Evolutionary conservation across 257 asterid genomes (phyloP).

Genomic region (Solanum bulbocastanum): DNA sequence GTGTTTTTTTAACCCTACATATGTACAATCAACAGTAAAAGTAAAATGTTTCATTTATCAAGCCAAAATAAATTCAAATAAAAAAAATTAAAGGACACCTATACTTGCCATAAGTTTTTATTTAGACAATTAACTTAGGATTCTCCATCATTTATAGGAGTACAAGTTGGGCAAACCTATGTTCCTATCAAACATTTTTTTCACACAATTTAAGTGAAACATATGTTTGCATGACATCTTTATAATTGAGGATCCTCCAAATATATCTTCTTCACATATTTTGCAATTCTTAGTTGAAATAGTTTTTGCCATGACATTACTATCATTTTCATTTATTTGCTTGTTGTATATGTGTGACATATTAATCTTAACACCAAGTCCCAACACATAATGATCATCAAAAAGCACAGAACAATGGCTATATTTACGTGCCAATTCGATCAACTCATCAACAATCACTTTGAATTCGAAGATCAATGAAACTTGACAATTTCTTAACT

Average conservation of each 20-base stretch:
- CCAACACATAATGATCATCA: background rate
- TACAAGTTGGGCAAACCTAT: background rate
- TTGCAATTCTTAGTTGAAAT: background rate
- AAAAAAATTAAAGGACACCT: no score
- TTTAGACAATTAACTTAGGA: background rate
- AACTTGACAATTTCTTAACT: background rate
- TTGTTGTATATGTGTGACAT: background rate
- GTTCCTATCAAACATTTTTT: background rate
- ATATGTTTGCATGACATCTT: background rate
- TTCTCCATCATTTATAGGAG: background rate
- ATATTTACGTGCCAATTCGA: background rate
- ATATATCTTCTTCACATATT: background rate
- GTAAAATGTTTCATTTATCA: no score
- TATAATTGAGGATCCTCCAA: background rate
- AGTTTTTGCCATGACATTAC: background rate
- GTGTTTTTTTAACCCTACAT: no score
- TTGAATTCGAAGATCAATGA: background rate
- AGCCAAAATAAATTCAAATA: no score
- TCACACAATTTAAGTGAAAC: background rate
- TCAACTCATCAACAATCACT: background rate
- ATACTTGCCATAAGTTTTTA: background rate
- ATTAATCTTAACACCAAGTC: background rate
- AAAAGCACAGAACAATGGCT: background rate
- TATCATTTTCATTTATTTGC: background rate
- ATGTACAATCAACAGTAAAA: no score